Evolutionary conservation across 345 rosid species (phyloP).

Genomic region (Pistacia atlantica): DNA sequence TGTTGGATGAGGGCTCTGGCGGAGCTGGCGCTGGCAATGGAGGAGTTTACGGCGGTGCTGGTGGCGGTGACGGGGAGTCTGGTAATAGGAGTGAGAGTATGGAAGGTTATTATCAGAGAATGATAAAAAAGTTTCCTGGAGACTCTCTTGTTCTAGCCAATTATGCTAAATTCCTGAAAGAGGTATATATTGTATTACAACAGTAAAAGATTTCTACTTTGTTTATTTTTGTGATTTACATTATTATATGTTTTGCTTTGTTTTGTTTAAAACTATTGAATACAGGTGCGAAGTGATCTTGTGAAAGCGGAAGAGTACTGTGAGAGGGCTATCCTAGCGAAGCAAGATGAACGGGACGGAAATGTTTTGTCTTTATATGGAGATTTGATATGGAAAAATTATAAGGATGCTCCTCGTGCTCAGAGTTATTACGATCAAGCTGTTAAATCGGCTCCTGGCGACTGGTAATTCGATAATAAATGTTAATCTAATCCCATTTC

Average conservation of each 20-base stretch:
- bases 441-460: constrained; percentile 45
- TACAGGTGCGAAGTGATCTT: constrained; percentile 39
- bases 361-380: constrained; percentile 50
- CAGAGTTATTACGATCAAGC: constrained; percentile 51
- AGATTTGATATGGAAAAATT: constrained; percentile 53
- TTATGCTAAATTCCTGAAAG: constrained; percentile 59
- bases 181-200: constrained; percentile 24
- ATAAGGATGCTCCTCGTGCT: constrained; percentile 49
- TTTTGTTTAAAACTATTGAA: not conserved
- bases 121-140: constrained; percentile 47
- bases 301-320: constrained; percentile 51
- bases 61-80: constrained; percentile 23
- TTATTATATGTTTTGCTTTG: not conserved
- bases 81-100: constrained; percentile 32
- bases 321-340: constrained; percentile 45
- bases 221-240: not conserved
- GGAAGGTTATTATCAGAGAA: constrained; percentile 47
- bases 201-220: too few relatives aligned
- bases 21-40: not conserved
- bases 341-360: constrained; percentile 37
- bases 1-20: constrained; percentile 8
- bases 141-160: constrained; percentile 53
- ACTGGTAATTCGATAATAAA: constrained; percentile 31
- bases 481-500: too few relatives aligned
- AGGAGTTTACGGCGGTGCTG: not conserved